These are phyloP conservation scores for Penicillium cosmopolitanum DNA, from an alignment of 495 filamentous ascomycete genomes.

Conservation along the genomic window DNA sequence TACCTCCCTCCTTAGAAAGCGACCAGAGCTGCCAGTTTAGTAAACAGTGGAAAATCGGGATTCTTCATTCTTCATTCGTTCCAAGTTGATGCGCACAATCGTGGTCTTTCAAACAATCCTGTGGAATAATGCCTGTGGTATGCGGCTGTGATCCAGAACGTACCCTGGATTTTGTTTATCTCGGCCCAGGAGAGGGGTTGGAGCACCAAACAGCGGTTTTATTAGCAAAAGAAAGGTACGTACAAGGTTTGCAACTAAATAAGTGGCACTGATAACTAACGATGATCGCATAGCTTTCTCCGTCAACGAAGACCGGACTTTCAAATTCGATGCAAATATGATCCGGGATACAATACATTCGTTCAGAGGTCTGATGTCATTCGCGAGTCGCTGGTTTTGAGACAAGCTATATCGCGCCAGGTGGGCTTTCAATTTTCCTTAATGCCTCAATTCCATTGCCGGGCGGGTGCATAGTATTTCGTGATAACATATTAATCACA, in stretches of 20 bases:
- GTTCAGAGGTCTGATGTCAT: background rate
- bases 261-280: background rate
- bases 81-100: background rate
- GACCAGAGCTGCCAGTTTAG: too few species aligned
- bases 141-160: conserved; percentile 1
- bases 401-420: background rate
- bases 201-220: background rate
- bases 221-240: background rate
- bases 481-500: background rate
- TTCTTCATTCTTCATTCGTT: too few species aligned
- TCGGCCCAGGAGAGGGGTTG: background rate
- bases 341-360: background rate
- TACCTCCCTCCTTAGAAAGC: too few species aligned
- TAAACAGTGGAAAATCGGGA: too few species aligned
- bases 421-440: background rate
- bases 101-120: background rate
- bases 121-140: background rate
- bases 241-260: background rate
- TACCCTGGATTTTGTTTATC: background rate
- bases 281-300: background rate
- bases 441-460: background rate
- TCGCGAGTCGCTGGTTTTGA: background rate
- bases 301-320: background rate
- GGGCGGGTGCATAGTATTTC: background rate
- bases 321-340: background rate